phyloP scores from a whole-genome alignment of 257 asterid species.

The Fraxinus anomala region DNA sequence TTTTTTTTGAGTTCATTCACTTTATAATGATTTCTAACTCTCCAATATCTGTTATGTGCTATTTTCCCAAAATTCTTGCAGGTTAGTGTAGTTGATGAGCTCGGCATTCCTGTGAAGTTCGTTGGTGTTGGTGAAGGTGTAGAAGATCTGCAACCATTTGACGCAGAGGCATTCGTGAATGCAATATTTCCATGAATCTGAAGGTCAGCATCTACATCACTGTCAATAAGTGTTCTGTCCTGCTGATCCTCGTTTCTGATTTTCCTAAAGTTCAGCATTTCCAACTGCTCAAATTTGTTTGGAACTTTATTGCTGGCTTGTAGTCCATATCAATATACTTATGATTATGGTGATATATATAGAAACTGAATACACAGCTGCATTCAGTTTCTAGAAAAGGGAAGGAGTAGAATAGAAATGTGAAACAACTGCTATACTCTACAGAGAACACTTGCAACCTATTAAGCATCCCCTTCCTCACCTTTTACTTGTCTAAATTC shows the following conservation, averaged over 20 bases:
- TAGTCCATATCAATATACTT: background rate
- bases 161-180: slow-evolving; percentile 84
- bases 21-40: background rate
- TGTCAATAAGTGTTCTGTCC: background rate
- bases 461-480: background rate
- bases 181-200: slow-evolving; percentile 76
- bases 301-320: background rate
- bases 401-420: background rate
- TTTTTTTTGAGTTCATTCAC: background rate
- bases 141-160: slow-evolving; percentile 90
- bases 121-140: slow-evolving; percentile 91
- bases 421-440: background rate
- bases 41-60: background rate
- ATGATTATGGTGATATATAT: background rate
- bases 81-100: slow-evolving; percentile 99
- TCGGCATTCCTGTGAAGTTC: slow-evolving; percentile 92
- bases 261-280: background rate
- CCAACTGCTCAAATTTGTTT: background rate
- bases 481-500: background rate
- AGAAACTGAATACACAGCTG: background rate
- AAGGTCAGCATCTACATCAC: background rate
- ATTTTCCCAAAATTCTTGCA: slow-evolving; percentile 26
- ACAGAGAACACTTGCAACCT: background rate
- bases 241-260: background rate
- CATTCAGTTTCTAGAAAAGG: background rate